These are phyloP conservation scores for Lipomyces oligophaga DNA, from an alignment of 805 yeast species.

Conservation along the genomic window DNA sequence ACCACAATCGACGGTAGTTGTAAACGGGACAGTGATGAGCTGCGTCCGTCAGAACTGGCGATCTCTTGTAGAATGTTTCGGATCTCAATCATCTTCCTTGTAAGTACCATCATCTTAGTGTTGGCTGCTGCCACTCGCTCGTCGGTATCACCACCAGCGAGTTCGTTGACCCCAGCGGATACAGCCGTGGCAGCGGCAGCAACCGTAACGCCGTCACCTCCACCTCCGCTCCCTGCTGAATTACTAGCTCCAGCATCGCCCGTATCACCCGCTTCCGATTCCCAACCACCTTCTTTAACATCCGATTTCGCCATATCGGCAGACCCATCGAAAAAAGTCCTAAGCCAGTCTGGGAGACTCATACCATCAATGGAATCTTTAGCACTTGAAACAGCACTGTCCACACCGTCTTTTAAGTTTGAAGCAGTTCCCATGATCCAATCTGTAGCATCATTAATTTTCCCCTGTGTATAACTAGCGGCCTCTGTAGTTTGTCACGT, in stretches of 20 bases:
- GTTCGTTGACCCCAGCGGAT: slow-evolving; percentile 53
- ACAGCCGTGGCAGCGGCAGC: slow-evolving; percentile 50
- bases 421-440: slow-evolving; percentile 40
- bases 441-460: slow-evolving; percentile 58
- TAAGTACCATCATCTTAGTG: slow-evolving; percentile 76
- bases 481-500: slow-evolving; percentile 49
- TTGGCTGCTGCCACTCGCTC: slow-evolving; percentile 46
- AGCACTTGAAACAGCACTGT: slow-evolving; percentile 46
- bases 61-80: slow-evolving; percentile 71
- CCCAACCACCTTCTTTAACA: neutral
- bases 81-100: slow-evolving; percentile 96
- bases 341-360: slow-evolving; percentile 29
- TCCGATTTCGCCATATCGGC: neutral
- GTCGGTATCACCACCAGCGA: slow-evolving; percentile 45
- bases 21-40: slow-evolving; percentile 37
- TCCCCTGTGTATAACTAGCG: slow-evolving; percentile 62
- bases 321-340: slow-evolving; percentile 11
- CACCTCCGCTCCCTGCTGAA: slow-evolving; percentile 36
- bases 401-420: slow-evolving; percentile 52
- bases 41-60: slow-evolving; percentile 61
- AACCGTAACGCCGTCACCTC: slow-evolving; percentile 40
- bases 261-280: slow-evolving; percentile 3
- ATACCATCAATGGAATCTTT: slow-evolving; percentile 48
- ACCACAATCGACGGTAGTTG: slow-evolving; percentile 94
- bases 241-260: slow-evolving; percentile 26